These are phyloP conservation scores for Epichloe gansuensis DNA, from an alignment of 2,329 filamentous ascomycete genomes.

Conservation along the genomic window DNA sequence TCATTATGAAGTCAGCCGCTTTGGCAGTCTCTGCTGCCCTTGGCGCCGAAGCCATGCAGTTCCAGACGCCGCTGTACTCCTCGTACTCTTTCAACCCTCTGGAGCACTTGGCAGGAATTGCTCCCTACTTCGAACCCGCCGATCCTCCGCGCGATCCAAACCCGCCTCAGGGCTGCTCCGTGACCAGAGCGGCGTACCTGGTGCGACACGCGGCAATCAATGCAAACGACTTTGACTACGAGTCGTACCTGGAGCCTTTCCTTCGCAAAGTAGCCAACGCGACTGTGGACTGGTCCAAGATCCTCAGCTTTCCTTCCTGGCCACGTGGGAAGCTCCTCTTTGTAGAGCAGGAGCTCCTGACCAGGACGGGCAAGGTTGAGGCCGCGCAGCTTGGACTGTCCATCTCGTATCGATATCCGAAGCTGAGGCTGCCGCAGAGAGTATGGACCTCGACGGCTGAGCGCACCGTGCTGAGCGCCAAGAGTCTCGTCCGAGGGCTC, in stretches of 20 bases:
- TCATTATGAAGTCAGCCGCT: background rate
- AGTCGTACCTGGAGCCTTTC: conserved; percentile 44
- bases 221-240: conserved; percentile 46
- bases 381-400: conserved; percentile 47
- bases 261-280: conserved; percentile 46
- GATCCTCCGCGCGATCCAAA: conserved; percentile 23
- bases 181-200: conserved; percentile 41
- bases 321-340: conserved; percentile 45
- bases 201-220: conserved; percentile 49
- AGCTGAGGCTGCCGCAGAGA: conserved; percentile 37
- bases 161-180: conserved; percentile 37
- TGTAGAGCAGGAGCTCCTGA: conserved; percentile 46
- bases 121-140: conserved; percentile 45
- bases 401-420: conserved; percentile 41
- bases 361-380: conserved; percentile 47
- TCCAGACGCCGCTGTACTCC: conserved; percentile 25
- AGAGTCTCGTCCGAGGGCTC: conserved; percentile 45
- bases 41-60: conserved; percentile 1
- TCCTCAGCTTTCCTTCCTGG: conserved; percentile 43
- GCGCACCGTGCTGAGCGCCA: conserved; percentile 44
- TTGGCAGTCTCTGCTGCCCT: background rate
- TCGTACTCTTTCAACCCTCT: conserved; percentile 40
- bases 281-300: conserved; percentile 44
- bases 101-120: conserved; percentile 41
- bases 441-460: conserved; percentile 54